A percentile compares a stretch with the other conserved stretches of the same genome.
Conservation (phyloP, 2,329 filamentous ascomycete genomes). For the Fusarium globosum region DNA sequence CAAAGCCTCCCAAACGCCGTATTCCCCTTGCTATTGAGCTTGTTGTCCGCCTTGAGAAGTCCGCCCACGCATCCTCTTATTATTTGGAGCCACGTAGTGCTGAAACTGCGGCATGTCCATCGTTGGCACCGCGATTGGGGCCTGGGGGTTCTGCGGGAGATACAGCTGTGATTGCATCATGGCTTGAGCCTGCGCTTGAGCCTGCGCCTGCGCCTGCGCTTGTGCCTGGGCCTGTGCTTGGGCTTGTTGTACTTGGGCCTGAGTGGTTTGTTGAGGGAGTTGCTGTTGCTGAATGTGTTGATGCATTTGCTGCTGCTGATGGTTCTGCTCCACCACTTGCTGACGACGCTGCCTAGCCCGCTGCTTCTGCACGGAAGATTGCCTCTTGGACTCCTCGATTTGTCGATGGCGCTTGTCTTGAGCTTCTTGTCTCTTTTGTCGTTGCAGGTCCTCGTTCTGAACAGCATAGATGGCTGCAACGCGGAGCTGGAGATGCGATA, state of each 20-base stretch:
- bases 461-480: constrained; percentile 58
- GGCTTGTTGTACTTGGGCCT: constrained; percentile 41
- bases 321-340: constrained; percentile 41
- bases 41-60: constrained; percentile 36
- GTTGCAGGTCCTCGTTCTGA: constrained; percentile 57
- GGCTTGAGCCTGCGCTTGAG: constrained; percentile 40
- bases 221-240: constrained; percentile 33
- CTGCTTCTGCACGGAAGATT: constrained; percentile 42
- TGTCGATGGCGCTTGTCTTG: constrained; percentile 54
- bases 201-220: constrained; percentile 42
- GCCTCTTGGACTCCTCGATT: constrained; percentile 50
- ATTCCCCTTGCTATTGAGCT: constrained; percentile 13
- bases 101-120: constrained; percentile 46
- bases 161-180: constrained; percentile 47
- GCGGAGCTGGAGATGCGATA: constrained; percentile 56
- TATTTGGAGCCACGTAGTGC: constrained; percentile 46
- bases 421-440: constrained; percentile 53
- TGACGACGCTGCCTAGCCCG: constrained; percentile 43
- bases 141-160: constrained; percentile 41
- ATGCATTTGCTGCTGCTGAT: constrained; percentile 41
- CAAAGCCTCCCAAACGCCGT: neutral
- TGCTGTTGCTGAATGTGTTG: constrained; percentile 44
- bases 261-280: constrained; percentile 38
- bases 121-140: constrained; percentile 44
- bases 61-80: constrained; percentile 47